Base-by-base conservation (phyloP, 2,329 filamentous ascomycete genomes). In the Trichoderma citrinoviride region DNA sequence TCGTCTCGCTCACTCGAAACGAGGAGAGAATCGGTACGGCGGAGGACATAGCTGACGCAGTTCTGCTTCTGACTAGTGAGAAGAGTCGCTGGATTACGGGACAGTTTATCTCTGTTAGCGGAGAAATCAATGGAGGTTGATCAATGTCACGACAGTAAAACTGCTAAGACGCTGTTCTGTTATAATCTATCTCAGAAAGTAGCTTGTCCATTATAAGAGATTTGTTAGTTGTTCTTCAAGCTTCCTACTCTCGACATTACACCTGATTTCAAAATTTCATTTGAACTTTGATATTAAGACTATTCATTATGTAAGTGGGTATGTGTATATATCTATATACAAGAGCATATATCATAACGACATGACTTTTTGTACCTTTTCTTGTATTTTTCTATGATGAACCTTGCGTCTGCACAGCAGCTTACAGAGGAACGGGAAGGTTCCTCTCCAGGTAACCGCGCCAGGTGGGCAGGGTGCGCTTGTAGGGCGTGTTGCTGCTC, bases 391-490 rank as follows among this genome's bases (percentile, higher is more conserved):
- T 52, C 19, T 25, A 15, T 14, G 3, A 15, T 25, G 17, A n/a
- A 10, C 40, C 15, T 37, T 61, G 14, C 25, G 5, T 10, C 21
- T 19, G n/a, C 2, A 15, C 5, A 37, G 3, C 33, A 4, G n/a
- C 25, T 66, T 65, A 73, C 37, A 74, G 72, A 15, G 74, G 74
- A 12, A 76, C 72, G 1, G 82, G 81, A 3, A 83, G 69, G 47
- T 82, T 82, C 44, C 77, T 77, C 61, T 73, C 72, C 53, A 81
- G 72, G 67, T 85, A 85, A 2, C 80, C 83, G 3, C 78, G 75
- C 84, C 84, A 88, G 64, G 77, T 74, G 0, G 85, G 85, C 53
- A 79, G 71, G 2, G 77, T 80, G 37, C 85, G 79, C 73, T 80
- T 79, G 63, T 82, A 82, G 14, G 73, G 70, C 0, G 79, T 81